Evolutionary conservation across 2,329 filamentous ascomycete genomes (phyloP), one percentile per base, ranked within the genome.

Genomic region (Fusarium napiforme): DNA sequence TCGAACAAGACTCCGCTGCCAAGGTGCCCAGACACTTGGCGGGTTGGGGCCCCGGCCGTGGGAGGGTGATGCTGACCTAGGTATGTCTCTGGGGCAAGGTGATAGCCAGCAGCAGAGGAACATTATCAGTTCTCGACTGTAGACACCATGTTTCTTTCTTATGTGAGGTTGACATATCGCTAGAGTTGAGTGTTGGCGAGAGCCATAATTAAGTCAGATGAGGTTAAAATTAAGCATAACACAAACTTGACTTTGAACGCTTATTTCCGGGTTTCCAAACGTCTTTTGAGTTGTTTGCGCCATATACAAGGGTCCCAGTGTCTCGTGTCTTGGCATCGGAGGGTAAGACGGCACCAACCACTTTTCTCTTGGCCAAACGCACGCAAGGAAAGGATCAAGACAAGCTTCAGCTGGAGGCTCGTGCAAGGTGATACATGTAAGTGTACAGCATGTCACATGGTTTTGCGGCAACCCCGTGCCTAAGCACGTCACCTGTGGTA

Each of bases 21-120:
- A 75, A 75, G 73, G n/a, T 59, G 60, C 65, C 67, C 23, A 60
- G 71, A 57, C 58, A 64, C 73, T 75, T 75, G 73, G 73, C 73
- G 60, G 18, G 23, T 71, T 58, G 60, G 42, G 46, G 23, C 39
- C 53, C 37, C 23, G 32, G 59, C 39, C 32, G 30, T 61, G 43
- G 46, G 34, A 59, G 71, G 36, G 50, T 21, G 40, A 40, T 56
- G 61, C 68, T 71, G 68, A 63, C 62, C 46, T 50, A 37, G 36
- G 16, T 37, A 61, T 59, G 32, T 37, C 55, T 70, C n/a, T 56
- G 56, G 16, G 23, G 57, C 60, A 60, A 42, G 59, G 30, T 32
- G 60, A 68, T 45, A 49, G 15, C 58, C 43, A 45, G 63, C 46
- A 46, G 23, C 43, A 30, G 26, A 30, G 19, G 14, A n/a, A n/a